Conservation (phyloP, 1,284 basidiomycete species). For the Ganoderma meredithae region DNA sequence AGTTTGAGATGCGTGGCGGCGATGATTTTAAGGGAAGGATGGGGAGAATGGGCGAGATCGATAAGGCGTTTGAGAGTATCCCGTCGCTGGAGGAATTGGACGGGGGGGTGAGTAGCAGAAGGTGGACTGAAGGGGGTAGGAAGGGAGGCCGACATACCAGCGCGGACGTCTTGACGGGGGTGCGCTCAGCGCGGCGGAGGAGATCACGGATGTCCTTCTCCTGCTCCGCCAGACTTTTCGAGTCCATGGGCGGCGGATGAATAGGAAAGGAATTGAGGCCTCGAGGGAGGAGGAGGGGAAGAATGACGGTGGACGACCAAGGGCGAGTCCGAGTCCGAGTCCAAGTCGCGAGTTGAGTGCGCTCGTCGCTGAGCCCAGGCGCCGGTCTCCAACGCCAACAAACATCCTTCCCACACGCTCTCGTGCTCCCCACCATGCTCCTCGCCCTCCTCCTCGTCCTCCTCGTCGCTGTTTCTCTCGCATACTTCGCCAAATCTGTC, state of each 20-base stretch:
- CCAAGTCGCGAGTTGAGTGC: not conserved
- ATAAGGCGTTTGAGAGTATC: conserved; percentile 47
- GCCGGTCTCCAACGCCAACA: not conserved
- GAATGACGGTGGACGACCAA: not conserved
- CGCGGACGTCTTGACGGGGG: conserved; percentile 38
- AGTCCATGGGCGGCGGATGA: conserved; percentile 32
- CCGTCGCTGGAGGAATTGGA: conserved; percentile 38
- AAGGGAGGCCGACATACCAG: conserved; percentile 30
- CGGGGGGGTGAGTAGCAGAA: not conserved
- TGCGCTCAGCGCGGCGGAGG: conserved; percentile 42
- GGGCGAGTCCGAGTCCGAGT: not conserved
- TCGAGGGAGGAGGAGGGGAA: not conserved
- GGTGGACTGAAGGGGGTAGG: not conserved
- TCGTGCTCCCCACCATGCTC: conserved; percentile 25
- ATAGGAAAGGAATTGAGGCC: not conserved
- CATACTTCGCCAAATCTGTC: conserved; percentile 32
- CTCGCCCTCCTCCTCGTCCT: conserved; percentile 31
- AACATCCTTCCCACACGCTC: not conserved
- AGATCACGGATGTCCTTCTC: conserved; percentile 42
- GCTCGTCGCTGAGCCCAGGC: not conserved
- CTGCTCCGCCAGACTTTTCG: conserved; percentile 36
- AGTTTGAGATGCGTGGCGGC: conserved; percentile 64
- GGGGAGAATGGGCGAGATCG: conserved; percentile 46
- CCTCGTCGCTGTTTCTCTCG: conserved; percentile 33
- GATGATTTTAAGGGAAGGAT: conserved; percentile 55